phyloP scores from a whole-genome alignment of 352 stramenopile species.

The Peronospora farinosa region DNA sequence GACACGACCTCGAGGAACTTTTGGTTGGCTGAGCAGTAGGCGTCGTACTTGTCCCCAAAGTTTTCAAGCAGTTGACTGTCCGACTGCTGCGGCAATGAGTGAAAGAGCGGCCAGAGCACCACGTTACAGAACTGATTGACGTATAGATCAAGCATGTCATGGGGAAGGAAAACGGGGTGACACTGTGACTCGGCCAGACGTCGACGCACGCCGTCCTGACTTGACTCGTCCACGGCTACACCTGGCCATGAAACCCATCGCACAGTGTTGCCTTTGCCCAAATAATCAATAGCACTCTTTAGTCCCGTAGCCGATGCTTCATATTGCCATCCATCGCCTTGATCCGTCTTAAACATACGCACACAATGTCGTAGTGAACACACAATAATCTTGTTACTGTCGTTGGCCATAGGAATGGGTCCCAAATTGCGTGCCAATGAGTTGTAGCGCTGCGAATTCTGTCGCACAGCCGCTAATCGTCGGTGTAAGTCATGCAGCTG shows the following conservation, averaged over 20 bases:
- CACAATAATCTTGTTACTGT: conserved; percentile 79
- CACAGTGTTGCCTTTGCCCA: conserved; percentile 74
- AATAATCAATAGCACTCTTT: conserved; percentile 68
- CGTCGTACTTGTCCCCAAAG: conserved; percentile 83
- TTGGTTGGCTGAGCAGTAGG: conserved; percentile 84
- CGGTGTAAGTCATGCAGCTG: conserved; percentile 74
- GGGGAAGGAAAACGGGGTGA: conserved; percentile 77
- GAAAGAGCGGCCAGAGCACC: conserved; percentile 87
- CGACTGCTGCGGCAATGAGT: conserved; percentile 78
- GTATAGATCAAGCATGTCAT: conserved; percentile 75
- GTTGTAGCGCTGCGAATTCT: conserved; percentile 69
- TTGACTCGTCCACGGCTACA: conserved; percentile 70
- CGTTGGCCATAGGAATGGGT: conserved; percentile 65
- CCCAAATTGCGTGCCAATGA: conserved; percentile 51
- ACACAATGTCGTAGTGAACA: conserved; percentile 63
- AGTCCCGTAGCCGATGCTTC: conserved; percentile 55
- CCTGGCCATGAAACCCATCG: conserved; percentile 88
- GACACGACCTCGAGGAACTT: conserved; percentile 78
- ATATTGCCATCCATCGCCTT: conserved; percentile 76
- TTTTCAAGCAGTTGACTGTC: conserved; percentile 70
- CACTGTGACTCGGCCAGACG: conserved; percentile 80
- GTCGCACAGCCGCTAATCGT: conserved; percentile 58
- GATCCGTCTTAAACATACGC: conserved; percentile 63
- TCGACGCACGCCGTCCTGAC: conserved; percentile 63
- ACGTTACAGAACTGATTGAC: conserved; percentile 89